Evolutionary conservation across 805 yeast species (phyloP).

Genomic region (Candida qinlingensis): DNA sequence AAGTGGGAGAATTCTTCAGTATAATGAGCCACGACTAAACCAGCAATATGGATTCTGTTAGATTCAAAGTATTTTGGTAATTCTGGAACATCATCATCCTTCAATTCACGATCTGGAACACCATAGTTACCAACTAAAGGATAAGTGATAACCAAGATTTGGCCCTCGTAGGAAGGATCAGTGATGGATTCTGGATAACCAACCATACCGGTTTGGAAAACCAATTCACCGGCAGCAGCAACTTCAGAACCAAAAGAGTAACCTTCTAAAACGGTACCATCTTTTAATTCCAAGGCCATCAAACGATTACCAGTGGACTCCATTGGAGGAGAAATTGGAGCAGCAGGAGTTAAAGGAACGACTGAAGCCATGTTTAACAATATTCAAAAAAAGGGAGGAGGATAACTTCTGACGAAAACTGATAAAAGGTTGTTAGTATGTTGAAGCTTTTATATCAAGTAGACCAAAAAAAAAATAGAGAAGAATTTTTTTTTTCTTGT

Average conservation of each 20-base stretch:
- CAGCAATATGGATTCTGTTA: constrained; percentile 88
- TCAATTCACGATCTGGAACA: constrained; percentile 83
- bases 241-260: constrained; percentile 93
- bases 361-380: constrained; percentile 8
- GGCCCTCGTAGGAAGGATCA: constrained; percentile 98
- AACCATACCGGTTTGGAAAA: constrained; percentile 99
- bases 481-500: neutral
- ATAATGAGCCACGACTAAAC: constrained; percentile 93
- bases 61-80: constrained; percentile 94
- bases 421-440: neutral
- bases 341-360: constrained; percentile 39
- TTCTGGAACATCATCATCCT: constrained; percentile 67
- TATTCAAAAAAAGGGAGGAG: neutral
- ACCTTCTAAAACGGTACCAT: constrained; percentile 85
- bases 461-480: neutral
- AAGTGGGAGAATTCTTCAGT: constrained; percentile 94
- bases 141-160: constrained; percentile 91
- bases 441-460: neutral
- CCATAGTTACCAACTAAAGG: constrained; percentile 98
- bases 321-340: constrained; percentile 89
- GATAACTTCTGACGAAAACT: neutral
- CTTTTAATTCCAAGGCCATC: constrained; percentile 83
- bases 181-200: constrained; percentile 98
- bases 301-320: constrained; percentile 75
- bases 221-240: constrained; percentile 92